Evolutionary conservation across 257 asterid species (phyloP).

Genomic region (Ilex asprella): DNA sequence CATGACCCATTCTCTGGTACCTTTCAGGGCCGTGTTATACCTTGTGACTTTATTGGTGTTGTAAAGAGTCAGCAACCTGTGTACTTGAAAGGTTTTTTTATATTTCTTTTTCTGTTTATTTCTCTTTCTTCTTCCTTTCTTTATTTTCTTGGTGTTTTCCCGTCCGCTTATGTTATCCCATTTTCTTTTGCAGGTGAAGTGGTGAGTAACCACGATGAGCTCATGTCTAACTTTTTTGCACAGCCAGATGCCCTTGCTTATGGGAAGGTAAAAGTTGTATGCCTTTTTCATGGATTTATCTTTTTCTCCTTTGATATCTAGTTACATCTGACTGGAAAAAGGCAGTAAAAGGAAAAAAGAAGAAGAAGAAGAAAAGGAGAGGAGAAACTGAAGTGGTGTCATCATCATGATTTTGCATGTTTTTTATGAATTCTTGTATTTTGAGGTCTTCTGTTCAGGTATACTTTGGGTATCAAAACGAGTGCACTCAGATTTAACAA

Average conservation of each 20-base stretch:
- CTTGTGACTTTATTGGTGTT: constrained; percentile 97
- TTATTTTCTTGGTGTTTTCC: background rate
- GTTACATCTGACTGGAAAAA: no score
- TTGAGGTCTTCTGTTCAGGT: no score
- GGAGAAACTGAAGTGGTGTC: no score
- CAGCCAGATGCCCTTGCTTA: constrained; percentile 99
- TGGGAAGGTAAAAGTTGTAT: constrained; percentile 61
- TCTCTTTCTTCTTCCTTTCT: constrained; percentile 4
- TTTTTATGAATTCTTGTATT: no score
- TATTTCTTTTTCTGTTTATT: constrained; percentile 9
- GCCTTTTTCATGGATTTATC: constrained; percentile 1
- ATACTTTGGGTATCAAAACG: no score
- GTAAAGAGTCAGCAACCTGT: constrained; percentile 96
- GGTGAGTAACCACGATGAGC: constrained; percentile 96
- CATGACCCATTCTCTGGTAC: constrained; percentile 18
- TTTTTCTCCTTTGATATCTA: constrained; percentile 1
- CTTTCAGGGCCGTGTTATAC: constrained; percentile 92
- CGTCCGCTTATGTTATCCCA: constrained; percentile 3
- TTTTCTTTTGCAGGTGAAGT: constrained; percentile 66
- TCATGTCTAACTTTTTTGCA: constrained; percentile 99
- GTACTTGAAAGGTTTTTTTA: constrained; percentile 64
- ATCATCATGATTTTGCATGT: no score
- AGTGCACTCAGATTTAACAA: no score
- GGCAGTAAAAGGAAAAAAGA: no score
- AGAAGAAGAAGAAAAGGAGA: no score